Base-by-base conservation (phyloP, 108 stramenopile species). In the Discostella stelligeroides region DNA sequence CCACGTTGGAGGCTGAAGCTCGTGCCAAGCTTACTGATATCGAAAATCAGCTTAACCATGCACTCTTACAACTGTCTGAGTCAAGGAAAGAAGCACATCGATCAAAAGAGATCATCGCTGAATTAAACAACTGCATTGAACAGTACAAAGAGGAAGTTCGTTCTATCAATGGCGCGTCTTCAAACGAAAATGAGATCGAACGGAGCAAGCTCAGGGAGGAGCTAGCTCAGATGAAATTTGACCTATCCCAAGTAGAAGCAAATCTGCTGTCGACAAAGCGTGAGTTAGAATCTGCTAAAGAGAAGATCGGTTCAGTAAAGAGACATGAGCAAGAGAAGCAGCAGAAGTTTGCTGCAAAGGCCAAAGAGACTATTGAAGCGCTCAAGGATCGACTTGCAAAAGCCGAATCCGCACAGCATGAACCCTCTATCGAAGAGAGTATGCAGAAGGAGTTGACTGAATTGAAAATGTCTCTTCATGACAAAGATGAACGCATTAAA, bases 401-500 rank as follows among this genome's bases (percentile, higher is more conserved):
- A 34, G 57, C 57, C 34, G 57, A 58, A 34, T 40, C 57, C 1
- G 39, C 18, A 58, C 57, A 38, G 38, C 37, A 58, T 9, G 57
- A 20, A 18, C 17, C 57, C 14, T 8, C n/a, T n/a, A 34, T 48
- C 18, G 40, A 42, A 18, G 43, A 48, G 12, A n/a, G 39, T 28
- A 43, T 82, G 7, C 65, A 72, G 54, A 20, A 25, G 11, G 68
- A 85, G 39, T 13, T 92, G n/a, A 59, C 76, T 9, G 80, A 86
- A 39, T 54, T 91, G 27, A 76, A 63, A 23, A 64, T 51, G 6
- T 55, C 72, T 30, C 49, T 88, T 15, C 58, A 72, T 34, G 55
- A 77, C 34, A 92, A 90, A 59, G 89, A 95, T 49, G 76, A 59
- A 12, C 75, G 95, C 12, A 95, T 95, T 61, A 81, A 87, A 57